A percentile compares a stretch with the other conserved stretches of the same genome.
Evolutionary conservation across 2,329 filamentous ascomycete species (phyloP).

Genomic region (Penicillium sp.): DNA sequence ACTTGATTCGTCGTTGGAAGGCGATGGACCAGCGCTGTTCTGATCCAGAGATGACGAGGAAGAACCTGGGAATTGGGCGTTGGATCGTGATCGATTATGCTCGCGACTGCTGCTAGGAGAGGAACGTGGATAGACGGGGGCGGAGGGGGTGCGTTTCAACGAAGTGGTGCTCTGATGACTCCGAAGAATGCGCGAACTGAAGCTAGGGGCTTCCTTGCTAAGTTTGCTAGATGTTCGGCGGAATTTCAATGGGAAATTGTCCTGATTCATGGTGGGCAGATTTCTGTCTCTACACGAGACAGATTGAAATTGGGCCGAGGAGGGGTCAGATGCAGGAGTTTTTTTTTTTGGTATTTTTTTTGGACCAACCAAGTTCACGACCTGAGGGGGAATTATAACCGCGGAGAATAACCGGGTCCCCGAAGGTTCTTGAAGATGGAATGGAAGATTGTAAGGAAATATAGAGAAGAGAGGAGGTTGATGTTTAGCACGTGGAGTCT

Average conservation of each 20-base stretch:
- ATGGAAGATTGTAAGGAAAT: background rate
- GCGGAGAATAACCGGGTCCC: constrained; percentile 12
- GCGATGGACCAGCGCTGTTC: constrained; percentile 43
- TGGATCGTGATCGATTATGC: constrained; percentile 47
- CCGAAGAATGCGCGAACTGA: constrained; percentile 42
- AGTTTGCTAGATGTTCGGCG: constrained; percentile 45
- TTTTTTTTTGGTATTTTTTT: background rate
- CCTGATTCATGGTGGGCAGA: constrained; percentile 38
- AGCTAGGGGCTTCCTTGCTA: constrained; percentile 47
- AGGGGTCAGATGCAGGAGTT: constrained; percentile 25
- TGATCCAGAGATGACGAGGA: constrained; percentile 51
- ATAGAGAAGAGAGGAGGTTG: constrained; percentile 9
- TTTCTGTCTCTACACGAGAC: constrained; percentile 25
- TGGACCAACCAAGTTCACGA: constrained; percentile 8
- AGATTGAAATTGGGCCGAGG: constrained; percentile 31
- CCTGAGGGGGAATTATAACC: background rate
- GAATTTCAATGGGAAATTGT: constrained; percentile 41
- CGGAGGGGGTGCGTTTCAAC: constrained; percentile 50
- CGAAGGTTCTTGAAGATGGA: background rate
- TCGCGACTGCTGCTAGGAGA: constrained; percentile 42
- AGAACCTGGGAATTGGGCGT: constrained; percentile 44
- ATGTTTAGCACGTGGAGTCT: constrained; percentile 11
- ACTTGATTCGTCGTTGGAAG: constrained; percentile 37
- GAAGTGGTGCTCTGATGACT: constrained; percentile 46
- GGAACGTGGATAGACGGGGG: constrained; percentile 47